phyloP scores from a whole-genome alignment of 2,329 filamentous ascomycete genomes.

The Mariannaea elegans region DNA sequence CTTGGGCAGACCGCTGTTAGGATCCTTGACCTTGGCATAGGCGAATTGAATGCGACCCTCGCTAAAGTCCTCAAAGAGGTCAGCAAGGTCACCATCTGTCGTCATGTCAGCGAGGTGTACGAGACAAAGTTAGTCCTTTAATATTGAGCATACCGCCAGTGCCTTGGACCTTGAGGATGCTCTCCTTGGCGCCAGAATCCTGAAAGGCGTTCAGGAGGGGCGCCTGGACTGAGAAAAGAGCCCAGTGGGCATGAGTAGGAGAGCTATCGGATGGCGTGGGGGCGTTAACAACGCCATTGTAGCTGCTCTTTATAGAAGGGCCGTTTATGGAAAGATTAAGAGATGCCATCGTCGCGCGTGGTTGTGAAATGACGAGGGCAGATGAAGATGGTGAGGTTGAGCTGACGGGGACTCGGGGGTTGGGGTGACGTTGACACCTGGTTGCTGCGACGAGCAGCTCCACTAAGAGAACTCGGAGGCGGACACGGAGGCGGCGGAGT shows the following conservation, averaged over 20 bases:
- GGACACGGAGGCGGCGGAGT: constrained; percentile 18
- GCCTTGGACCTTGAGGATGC: constrained; percentile 91
- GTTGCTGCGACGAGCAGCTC: constrained; percentile 43
- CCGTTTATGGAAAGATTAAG: constrained; percentile 83
- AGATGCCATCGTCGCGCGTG: constrained; percentile 70
- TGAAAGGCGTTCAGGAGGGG: constrained; percentile 94
- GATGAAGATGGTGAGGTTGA: constrained; percentile 36
- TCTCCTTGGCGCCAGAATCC: constrained; percentile 86
- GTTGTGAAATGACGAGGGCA: constrained; percentile 29
- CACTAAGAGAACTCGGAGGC: constrained; percentile 20
- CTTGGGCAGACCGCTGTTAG: constrained; percentile 89
- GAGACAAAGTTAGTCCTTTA: not conserved
- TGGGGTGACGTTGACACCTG: constrained; percentile 40
- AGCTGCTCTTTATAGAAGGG: constrained; percentile 86
- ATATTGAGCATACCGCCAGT: constrained; percentile 73
- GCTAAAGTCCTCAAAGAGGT: constrained; percentile 94
- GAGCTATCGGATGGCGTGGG: constrained; percentile 66
- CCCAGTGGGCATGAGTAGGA: constrained; percentile 90
- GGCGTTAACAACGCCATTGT: constrained; percentile 66
- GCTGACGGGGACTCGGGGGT: constrained; percentile 31
- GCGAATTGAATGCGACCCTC: constrained; percentile 97
- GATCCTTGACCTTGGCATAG: constrained; percentile 95
- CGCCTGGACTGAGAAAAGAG: constrained; percentile 90
- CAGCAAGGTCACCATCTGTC: constrained; percentile 86
- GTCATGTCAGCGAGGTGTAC: constrained; percentile 28